Evolutionary conservation across 1,284 basidiomycete species (phyloP), one percentile per base, ranked within the genome.

Genomic region (Chalciporus sp.): DNA sequence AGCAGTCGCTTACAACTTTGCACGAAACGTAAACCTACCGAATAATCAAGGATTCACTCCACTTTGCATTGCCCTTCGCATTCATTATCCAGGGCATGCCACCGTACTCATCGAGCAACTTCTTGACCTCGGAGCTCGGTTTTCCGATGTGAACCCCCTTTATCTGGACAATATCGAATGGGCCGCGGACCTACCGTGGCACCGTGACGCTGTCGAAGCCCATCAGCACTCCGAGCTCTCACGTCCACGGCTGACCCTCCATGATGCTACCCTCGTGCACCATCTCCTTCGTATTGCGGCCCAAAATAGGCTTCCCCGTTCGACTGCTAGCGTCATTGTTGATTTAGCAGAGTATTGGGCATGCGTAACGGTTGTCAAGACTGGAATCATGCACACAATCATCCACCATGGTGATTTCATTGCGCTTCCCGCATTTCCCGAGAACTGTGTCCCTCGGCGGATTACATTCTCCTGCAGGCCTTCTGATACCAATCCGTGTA

Each of bases 281-380:
- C 19, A 27, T 6, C 20, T 29, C 29, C 27, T 41, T 11, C 29
- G 10, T 4, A 4, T 11, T 12, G 16, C 17, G 1, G 17, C 28
- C 26, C 23, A 27, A 4, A 9, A 9, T 17, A 28, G 19, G 37
- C 20, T 49, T 3, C 26, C 47, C 11, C 8, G 6, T n/a, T 16
- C 39, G 7, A 19, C 33, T 7, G 26, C 11, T 17, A 42, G 23
- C 6, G 3, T 19, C 31, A 42, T 50, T 28, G 9, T 42, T 26
- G 40, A 50, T n/a, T 14, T 42, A 11, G 48, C 39, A 20, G 48
- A 42, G 31, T 42, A 50, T 16, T 50, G 48, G 48, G 40, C 28
- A 17, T 42, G 17, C 47, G 29, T 2, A 4, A 42, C 7, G 12
- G n/a, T 28, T 3, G 10, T 29, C 8, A 20, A 39, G 23, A n/a